phyloP scores from a whole-genome alignment of 768 basidiomycete species.

The Amanita pallidorosea region DNA sequence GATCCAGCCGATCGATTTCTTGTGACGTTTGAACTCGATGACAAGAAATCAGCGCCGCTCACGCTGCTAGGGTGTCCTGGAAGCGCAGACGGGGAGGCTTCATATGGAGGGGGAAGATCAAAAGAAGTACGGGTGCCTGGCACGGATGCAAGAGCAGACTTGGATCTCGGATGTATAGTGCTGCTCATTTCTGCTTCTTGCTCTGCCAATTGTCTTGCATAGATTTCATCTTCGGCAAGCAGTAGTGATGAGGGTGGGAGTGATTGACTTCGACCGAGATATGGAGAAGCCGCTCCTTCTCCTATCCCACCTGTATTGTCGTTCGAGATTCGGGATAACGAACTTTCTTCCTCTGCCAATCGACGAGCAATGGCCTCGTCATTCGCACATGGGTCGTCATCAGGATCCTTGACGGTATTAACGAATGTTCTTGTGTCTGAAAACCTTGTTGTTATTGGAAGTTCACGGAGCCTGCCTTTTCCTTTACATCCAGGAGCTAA shows the following conservation, averaged over 20 bases:
- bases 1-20: not conserved
- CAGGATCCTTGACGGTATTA: not conserved
- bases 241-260: not conserved
- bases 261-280: not conserved
- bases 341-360: conserved; percentile 28
- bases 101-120: conserved; percentile 1
- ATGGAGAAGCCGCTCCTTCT: not conserved
- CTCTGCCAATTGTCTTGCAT: not conserved
- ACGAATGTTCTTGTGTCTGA: not conserved
- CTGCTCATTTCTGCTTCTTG: not conserved
- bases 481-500: not conserved
- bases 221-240: not conserved
- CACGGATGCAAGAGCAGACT: not conserved
- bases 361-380: conserved; percentile 16
- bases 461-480: not conserved
- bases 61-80: not conserved
- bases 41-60: not conserved
- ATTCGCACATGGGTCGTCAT: not conserved
- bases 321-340: not conserved
- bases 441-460: not conserved
- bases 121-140: not conserved
- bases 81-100: not conserved
- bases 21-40: not conserved
- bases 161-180: not conserved
- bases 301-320: not conserved